Conservation (phyloP, 345 rosid genomes). For the Barbarea vulgaris region DNA sequence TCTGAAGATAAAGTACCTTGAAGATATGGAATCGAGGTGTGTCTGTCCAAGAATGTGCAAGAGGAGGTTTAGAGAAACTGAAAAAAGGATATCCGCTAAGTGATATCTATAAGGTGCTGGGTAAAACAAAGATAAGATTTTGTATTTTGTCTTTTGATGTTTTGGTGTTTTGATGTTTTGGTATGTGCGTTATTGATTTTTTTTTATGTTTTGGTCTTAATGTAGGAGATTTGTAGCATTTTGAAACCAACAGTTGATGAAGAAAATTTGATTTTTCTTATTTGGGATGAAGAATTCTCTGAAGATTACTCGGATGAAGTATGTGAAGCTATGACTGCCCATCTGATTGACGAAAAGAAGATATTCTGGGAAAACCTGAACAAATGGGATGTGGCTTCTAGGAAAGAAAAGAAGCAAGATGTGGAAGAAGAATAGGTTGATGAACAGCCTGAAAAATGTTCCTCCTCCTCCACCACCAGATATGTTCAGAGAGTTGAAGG, state of each 20-base stretch:
- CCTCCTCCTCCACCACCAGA: background rate
- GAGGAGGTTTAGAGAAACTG: too few relatives aligned
- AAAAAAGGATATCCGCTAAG: too few relatives aligned
- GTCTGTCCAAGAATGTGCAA: background rate
- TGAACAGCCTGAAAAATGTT: background rate
- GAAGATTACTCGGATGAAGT: background rate
- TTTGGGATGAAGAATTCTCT: background rate
- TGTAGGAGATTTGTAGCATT: background rate
- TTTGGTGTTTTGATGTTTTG: too few relatives aligned
- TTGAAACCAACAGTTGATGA: background rate
- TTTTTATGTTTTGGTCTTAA: too few relatives aligned
- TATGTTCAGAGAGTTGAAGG: too few relatives aligned
- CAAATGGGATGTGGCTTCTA: background rate
- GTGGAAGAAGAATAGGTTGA: too few relatives aligned
- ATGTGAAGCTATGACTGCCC: too few relatives aligned
- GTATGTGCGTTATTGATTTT: too few relatives aligned
- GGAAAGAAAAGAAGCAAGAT: background rate
- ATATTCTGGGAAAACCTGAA: background rate
- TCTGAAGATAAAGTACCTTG: too few relatives aligned
- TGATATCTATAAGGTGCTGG: too few relatives aligned
- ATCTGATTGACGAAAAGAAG: background rate
- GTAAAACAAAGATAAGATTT: too few relatives aligned
- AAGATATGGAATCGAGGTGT: background rate
- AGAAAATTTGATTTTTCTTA: background rate
- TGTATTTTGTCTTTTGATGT: too few relatives aligned